Evolutionary conservation across 1,139 yeast genomes (phyloP).

Genomic region (Blastobotrys illinoisensis): DNA sequence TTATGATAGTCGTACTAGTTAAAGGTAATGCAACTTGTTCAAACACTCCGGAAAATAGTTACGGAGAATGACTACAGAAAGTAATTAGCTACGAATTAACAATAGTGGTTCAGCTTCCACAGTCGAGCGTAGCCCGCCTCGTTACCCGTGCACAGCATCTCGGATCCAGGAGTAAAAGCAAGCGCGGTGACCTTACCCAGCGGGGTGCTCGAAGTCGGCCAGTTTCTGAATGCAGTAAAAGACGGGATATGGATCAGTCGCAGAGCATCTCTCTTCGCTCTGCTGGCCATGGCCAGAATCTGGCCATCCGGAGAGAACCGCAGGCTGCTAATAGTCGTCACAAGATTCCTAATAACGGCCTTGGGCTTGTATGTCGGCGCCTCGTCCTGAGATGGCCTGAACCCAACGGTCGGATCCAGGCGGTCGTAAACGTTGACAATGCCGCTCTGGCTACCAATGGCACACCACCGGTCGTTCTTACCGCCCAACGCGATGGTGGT

Average conservation of each 20-base stretch:
- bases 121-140: conserved; percentile 86
- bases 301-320: conserved; percentile 87
- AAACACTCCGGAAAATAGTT: too few relatives aligned
- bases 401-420: conserved; percentile 26
- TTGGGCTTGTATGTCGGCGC: conserved; percentile 29
- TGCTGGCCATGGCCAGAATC: conserved; percentile 74
- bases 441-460: conserved; percentile 86
- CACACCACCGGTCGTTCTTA: conserved; percentile 70
- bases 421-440: conserved; percentile 84
- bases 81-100: too few relatives aligned
- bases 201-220: conserved; percentile 98
- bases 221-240: conserved; percentile 80
- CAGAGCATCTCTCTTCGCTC: conserved; percentile 81
- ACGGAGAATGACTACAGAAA: too few relatives aligned
- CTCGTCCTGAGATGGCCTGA: conserved; percentile 22
- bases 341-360: conserved; percentile 68
- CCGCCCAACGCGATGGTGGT: conserved; percentile 80
- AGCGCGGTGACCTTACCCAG: conserved; percentile 87
- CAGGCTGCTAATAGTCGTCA: conserved; percentile 71
- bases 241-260: conserved; percentile 84
- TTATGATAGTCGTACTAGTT: too few relatives aligned
- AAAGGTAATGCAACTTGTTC: too few relatives aligned
- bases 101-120: conserved; percentile 81
- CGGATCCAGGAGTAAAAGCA: conserved; percentile 73
- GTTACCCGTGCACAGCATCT: conserved; percentile 84